These are phyloP conservation scores for Sphagnum fallax DNA, from an alignment of 228 moss, liverwort and hornwort species.

Conservation along the genomic window DNA sequence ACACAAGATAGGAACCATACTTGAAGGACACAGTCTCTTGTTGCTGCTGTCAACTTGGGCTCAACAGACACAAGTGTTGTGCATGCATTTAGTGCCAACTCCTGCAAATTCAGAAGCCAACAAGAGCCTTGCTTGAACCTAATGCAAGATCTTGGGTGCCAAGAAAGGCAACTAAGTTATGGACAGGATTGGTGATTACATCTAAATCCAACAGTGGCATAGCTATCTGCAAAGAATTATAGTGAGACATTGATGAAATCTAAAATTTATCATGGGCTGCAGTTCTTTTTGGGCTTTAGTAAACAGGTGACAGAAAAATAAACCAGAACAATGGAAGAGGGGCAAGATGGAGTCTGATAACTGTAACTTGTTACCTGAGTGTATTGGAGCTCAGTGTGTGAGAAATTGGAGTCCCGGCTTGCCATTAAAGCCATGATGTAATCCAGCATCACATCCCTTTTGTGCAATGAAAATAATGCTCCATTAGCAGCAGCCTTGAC, in stretches of 20 bases:
- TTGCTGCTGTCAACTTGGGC: conserved; percentile 85
- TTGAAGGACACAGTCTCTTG: conserved; percentile 91
- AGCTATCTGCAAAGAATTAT: too few species aligned
- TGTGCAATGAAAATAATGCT: conserved; percentile 82
- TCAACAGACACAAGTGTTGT: conserved; percentile 96
- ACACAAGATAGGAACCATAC: conserved; percentile 17
- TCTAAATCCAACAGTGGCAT: too few species aligned
- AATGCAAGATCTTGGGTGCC: too few species aligned
- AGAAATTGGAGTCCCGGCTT: conserved; percentile 66
- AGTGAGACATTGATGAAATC: too few species aligned
- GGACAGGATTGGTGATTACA: too few species aligned
- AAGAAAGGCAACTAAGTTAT: too few species aligned
- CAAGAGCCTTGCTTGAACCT: not conserved
- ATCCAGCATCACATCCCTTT: conserved; percentile 91
- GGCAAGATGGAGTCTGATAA: too few species aligned
- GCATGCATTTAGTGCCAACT: conserved; percentile 86
- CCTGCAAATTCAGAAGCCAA: conserved; percentile 26
- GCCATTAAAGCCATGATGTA: conserved; percentile 96
- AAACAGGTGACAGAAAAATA: too few species aligned
- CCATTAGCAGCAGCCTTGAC: conserved; percentile 85
- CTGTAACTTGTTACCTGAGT: conserved; percentile 53
- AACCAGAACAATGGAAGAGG: too few species aligned
- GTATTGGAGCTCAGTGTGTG: conserved; percentile 74
- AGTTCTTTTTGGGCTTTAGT: too few species aligned
- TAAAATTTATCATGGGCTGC: too few species aligned